Conservation (phyloP, 1,284 basidiomycete genomes). For the Athelia psychrophila region DNA sequence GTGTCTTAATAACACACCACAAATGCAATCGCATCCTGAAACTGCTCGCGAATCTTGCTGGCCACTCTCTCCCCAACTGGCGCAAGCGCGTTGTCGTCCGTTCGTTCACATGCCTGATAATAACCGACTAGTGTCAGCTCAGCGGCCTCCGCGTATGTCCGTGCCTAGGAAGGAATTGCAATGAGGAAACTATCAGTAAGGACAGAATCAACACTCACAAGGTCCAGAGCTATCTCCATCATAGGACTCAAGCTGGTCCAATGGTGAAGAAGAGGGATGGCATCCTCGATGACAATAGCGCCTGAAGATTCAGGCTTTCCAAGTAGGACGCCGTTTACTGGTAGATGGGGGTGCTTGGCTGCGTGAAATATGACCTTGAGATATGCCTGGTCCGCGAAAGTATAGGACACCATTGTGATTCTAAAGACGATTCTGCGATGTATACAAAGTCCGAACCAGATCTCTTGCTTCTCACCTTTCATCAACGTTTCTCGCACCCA, state of each 20-base stretch:
- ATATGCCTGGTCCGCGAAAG: constrained; percentile 54
- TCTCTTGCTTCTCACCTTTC: no score
- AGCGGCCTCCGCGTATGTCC: constrained; percentile 47
- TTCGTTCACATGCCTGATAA: constrained; percentile 66
- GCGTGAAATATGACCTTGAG: constrained; percentile 69
- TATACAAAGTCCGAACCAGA: no score
- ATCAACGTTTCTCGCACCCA: no score
- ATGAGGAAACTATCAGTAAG: constrained; percentile 2
- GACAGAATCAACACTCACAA: constrained; percentile 42
- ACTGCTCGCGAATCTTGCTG: constrained; percentile 45
- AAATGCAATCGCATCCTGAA: constrained; percentile 59
- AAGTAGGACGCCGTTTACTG: constrained; percentile 66
- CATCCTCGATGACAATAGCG: constrained; percentile 51
- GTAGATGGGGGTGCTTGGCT: constrained; percentile 67
- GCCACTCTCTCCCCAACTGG: constrained; percentile 65
- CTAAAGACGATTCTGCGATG: no score
- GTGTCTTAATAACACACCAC: constrained; percentile 42
- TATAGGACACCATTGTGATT: constrained; percentile 27
- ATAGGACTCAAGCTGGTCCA: constrained; percentile 77
- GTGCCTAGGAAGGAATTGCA: constrained; percentile 37
- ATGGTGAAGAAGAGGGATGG: constrained; percentile 73
- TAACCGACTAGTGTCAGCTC: constrained; percentile 59
- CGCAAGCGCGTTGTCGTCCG: constrained; percentile 54
- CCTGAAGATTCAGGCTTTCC: constrained; percentile 37
- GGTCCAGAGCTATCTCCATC: constrained; percentile 76